phyloP scores from a whole-genome alignment of 2,329 filamentous ascomycete genomes.

The Cryphonectria parasitica region DNA sequence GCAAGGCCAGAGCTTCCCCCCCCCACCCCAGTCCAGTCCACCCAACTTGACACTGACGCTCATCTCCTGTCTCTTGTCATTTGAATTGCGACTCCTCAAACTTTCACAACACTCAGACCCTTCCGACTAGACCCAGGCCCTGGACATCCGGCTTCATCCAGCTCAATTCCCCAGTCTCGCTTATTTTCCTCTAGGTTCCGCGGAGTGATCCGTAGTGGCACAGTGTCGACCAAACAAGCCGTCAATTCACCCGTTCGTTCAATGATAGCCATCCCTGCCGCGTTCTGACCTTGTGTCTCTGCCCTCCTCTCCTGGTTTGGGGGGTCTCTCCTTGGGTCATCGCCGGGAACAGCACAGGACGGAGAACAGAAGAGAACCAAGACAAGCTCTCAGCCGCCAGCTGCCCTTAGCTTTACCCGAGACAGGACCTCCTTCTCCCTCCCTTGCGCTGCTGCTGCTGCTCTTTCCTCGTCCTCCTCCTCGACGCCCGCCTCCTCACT shows the following conservation, averaged over 20 bases:
- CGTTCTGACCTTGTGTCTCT: conserved; percentile 4
- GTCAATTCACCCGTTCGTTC: not conserved
- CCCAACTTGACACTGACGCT: conserved; percentile 19
- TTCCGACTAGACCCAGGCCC: conserved; percentile 8
- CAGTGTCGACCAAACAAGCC: not conserved
- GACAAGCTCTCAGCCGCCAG: not conserved
- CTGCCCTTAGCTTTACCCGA: conserved; percentile 6
- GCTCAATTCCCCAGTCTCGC: conserved; percentile 11
- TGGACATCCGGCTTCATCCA: conserved; percentile 15
- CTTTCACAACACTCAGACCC: not conserved
- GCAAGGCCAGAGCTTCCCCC: conserved; percentile 26
- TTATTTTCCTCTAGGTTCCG: not conserved
- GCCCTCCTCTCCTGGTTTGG: not conserved
- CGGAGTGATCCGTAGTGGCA: conserved; percentile 3
- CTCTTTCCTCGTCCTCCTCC: not conserved
- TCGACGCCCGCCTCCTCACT: not conserved
- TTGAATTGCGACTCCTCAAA: conserved; percentile 28
- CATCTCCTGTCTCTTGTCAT: conserved; percentile 28
- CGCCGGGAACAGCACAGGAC: conserved; percentile 23
- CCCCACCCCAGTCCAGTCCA: conserved; percentile 18
- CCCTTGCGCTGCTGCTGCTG: not conserved
- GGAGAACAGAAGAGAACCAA: not conserved
- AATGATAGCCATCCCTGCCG: not conserved
- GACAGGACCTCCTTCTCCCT: not conserved
- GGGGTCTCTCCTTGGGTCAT: conserved; percentile 1